A percentile compares a stretch with the other conserved stretches of the same genome.
These are phyloP conservation scores for Globisporangium spiculum DNA, from an alignment of 352 stramenopile genomes.

Conservation along the genomic window DNA sequence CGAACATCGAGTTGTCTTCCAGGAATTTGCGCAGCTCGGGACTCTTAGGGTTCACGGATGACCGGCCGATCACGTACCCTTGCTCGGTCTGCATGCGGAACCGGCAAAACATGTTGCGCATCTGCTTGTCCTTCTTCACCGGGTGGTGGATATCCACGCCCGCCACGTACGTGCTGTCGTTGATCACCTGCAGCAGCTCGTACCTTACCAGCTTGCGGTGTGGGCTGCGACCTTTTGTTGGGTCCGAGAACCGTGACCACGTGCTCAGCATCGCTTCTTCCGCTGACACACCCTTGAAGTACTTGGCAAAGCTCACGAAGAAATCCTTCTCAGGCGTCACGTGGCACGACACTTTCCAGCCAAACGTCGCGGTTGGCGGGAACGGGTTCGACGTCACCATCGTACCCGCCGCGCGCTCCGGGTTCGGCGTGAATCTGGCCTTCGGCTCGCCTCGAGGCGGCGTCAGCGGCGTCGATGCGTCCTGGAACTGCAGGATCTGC, in stretches of 20 bases:
- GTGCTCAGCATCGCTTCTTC: conserved; percentile 42
- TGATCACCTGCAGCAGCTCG: conserved; percentile 44
- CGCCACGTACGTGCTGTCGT: conserved; percentile 48
- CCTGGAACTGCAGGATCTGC: conserved; percentile 48
- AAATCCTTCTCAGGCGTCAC: conserved; percentile 36
- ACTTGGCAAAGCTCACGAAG: conserved; percentile 52
- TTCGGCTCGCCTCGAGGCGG: conserved; percentile 14
- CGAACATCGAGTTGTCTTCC: conserved; percentile 36
- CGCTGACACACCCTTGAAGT: conserved; percentile 34
- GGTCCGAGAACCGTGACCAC: conserved; percentile 32
- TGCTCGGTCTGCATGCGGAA: conserved; percentile 53
- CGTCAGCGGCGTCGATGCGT: conserved; percentile 37
- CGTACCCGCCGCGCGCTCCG: background rate
- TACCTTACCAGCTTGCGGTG: conserved; percentile 38
- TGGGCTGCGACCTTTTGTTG: conserved; percentile 19
- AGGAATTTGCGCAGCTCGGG: conserved; percentile 31
- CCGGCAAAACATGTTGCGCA: conserved; percentile 42
- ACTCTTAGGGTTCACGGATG: conserved; percentile 51
- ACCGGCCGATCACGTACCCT: conserved; percentile 52
- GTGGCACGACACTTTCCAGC: conserved; percentile 49
- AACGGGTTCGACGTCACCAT: conserved; percentile 23
- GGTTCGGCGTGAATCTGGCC: background rate
- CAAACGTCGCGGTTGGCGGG: conserved; percentile 47
- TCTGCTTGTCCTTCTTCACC: conserved; percentile 44
- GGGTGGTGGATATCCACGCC: conserved; percentile 46